These are phyloP conservation scores for Scheffersomyces lignosus DNA, from an alignment of 805 yeast species.

Conservation along the genomic window DNA sequence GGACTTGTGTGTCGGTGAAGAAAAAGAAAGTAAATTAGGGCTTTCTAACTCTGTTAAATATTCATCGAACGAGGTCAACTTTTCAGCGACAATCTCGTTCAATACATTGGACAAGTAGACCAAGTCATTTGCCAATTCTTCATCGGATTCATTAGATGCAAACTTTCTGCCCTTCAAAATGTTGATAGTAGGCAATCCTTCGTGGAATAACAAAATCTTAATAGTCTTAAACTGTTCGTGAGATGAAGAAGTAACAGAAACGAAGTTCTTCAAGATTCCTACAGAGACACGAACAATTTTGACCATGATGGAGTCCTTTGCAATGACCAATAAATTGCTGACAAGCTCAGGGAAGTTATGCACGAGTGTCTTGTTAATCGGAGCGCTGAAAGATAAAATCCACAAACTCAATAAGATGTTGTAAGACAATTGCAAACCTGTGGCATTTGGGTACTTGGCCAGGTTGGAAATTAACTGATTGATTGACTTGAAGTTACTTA, in stretches of 20 bases:
- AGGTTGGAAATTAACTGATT: conserved; percentile 27
- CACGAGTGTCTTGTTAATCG: conserved; percentile 48
- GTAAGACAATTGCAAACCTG: conserved; percentile 80
- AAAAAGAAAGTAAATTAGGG: conserved; percentile 70
- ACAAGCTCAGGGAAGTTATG: conserved; percentile 55
- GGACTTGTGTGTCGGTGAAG: conserved; percentile 87
- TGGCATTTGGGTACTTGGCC: conserved; percentile 37
- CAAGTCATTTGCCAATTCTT: conserved; percentile 79
- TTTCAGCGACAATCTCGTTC: conserved; percentile 64
- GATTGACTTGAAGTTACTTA: conserved; percentile 33
- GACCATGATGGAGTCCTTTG: conserved; percentile 85
- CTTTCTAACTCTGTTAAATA: conserved; percentile 82
- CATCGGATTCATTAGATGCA: conserved; percentile 67
- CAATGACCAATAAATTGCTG: conserved; percentile 53
- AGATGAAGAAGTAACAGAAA: conserved; percentile 31
- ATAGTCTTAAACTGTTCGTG: conserved; percentile 48
- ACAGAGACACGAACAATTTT: conserved; percentile 85
- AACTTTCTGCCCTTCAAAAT: conserved; percentile 84
- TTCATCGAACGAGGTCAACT: conserved; percentile 89
- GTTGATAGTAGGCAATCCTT: conserved; percentile 67
- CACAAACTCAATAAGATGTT: conserved; percentile 75
- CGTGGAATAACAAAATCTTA: conserved; percentile 71
- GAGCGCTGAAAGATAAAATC: conserved; percentile 76
- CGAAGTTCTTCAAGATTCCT: conserved; percentile 66
- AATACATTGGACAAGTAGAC: conserved; percentile 56